Evolutionary conservation across 1,139 yeast genomes (phyloP).

Genomic region (Hyphopichia khmerensis): DNA sequence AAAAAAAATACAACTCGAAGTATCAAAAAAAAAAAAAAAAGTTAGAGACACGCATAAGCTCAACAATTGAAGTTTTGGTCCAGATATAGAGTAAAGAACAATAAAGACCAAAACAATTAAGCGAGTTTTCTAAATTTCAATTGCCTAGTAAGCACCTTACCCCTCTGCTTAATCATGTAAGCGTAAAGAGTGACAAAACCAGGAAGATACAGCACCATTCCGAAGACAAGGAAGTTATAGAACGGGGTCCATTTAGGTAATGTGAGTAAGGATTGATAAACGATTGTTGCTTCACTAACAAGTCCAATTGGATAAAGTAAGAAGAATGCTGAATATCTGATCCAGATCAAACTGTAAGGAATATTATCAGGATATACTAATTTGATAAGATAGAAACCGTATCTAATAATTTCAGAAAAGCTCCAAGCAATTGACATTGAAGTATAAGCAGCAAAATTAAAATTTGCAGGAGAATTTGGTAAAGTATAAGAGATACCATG

Average conservation of each 20-base stretch:
- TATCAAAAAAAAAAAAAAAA: no score
- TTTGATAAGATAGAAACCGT: slow-evolving; percentile 26
- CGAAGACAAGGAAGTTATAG: slow-evolving; percentile 27
- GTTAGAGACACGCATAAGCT: no score
- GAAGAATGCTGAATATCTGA: slow-evolving; percentile 32
- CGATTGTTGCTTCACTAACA: slow-evolving; percentile 28
- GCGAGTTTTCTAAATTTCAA: slow-evolving; percentile 1
- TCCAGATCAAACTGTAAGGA: slow-evolving; percentile 27
- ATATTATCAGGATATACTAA: slow-evolving; percentile 8
- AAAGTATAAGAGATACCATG: slow-evolving; percentile 29
- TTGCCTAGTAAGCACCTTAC: slow-evolving; percentile 14
- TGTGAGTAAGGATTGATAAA: slow-evolving; percentile 23
- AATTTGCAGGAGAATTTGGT: slow-evolving; percentile 37
- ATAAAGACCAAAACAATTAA: no score
- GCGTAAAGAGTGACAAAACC: slow-evolving; percentile 30
- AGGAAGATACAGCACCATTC: slow-evolving; percentile 30
- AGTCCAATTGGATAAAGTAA: slow-evolving; percentile 38
- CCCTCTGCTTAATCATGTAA: slow-evolving; percentile 35
- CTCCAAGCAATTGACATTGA: slow-evolving; percentile 34
- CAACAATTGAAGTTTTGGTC: no score
- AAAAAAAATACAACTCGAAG: no score
- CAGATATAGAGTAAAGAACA: no score
- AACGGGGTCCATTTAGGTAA: slow-evolving; percentile 10
- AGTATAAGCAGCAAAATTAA: slow-evolving; percentile 19
- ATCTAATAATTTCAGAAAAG: slow-evolving; percentile 31